Evolutionary conservation across 2,329 filamentous ascomycete genomes (phyloP).

Genomic region (Sporothrix sp.): DNA sequence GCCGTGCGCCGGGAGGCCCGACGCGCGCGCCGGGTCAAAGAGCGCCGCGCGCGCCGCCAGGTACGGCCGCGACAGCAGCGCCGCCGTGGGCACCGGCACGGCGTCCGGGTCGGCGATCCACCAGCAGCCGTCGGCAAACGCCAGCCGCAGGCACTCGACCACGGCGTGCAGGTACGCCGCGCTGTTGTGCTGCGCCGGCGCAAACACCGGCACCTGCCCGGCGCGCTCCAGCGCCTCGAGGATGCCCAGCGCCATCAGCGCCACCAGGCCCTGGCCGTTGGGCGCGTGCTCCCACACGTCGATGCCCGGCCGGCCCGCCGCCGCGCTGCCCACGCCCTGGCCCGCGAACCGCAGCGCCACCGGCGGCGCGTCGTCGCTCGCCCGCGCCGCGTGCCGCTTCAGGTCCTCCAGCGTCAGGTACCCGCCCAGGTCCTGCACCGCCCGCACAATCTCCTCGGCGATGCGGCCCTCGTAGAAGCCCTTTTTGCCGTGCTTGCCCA

Average conservation of each 20-base stretch:
- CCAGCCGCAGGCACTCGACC: slow-evolving; percentile 79
- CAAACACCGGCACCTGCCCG: slow-evolving; percentile 65
- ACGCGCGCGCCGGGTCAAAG: slow-evolving; percentile 45
- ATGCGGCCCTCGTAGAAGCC: slow-evolving; percentile 86
- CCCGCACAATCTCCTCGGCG: slow-evolving; percentile 70
- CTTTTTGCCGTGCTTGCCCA: slow-evolving; percentile 73
- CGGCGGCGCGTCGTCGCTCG: slow-evolving; percentile 72
- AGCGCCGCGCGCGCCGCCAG: slow-evolving; percentile 58
- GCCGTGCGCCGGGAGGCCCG: slow-evolving; percentile 57
- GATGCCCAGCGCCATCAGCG: slow-evolving; percentile 87
- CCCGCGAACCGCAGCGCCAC: slow-evolving; percentile 66
- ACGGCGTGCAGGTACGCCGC: slow-evolving; percentile 73
- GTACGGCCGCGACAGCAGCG: slow-evolving; percentile 66
- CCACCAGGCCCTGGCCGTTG: slow-evolving; percentile 92
- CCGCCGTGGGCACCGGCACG: slow-evolving; percentile 56
- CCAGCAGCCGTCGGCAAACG: slow-evolving; percentile 84
- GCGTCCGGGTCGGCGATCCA: slow-evolving; percentile 78
- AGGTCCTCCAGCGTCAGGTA: slow-evolving; percentile 72
- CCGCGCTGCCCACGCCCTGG: too few species aligned
- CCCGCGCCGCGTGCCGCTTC: slow-evolving; percentile 53
- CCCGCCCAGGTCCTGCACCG: slow-evolving; percentile 66
- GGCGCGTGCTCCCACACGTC: slow-evolving; percentile 95
- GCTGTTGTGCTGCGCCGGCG: slow-evolving; percentile 65
- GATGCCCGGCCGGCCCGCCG: slow-evolving; percentile 53
- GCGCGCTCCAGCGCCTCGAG: slow-evolving; percentile 72